Percentiles rank a stretch among this genome's conserved stretches.
Conservation (phyloP, 139 green algal genomes). For the Diplosphaera chodatii region DNA sequence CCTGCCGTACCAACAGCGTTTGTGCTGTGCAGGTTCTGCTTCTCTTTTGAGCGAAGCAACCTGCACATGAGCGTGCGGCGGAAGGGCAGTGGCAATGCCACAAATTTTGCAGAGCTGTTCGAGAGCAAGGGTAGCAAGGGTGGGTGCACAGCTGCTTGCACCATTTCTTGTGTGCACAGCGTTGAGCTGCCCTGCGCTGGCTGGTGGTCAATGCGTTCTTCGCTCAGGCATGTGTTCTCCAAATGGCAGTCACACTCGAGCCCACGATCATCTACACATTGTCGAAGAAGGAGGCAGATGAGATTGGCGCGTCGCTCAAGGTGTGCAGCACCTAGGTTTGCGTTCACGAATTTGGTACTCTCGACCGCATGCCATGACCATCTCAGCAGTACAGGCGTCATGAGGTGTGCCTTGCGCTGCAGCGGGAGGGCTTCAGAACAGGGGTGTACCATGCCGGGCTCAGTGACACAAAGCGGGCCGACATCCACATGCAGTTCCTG, state of each 20-base stretch:
- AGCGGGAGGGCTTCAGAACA: constrained; percentile 6
- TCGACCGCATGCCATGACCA: too few species aligned
- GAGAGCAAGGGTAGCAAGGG: constrained; percentile 3
- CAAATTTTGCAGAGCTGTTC: constrained; percentile 14
- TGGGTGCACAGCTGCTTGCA: too few species aligned
- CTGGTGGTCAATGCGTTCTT: background rate
- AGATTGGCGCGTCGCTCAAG: constrained; percentile 12
- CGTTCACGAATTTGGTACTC: too few species aligned
- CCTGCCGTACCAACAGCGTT: too few species aligned
- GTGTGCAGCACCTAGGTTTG: too few species aligned
- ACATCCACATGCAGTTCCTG: constrained; percentile 45
- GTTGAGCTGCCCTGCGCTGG: too few species aligned
- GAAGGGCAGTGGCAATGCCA: constrained; percentile 11
- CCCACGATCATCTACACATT: constrained; percentile 55
- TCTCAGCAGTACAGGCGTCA: too few species aligned
- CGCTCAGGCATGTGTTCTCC: background rate
- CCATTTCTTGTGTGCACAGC: too few species aligned
- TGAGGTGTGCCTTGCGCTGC: too few species aligned
- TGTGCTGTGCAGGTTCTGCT: constrained; percentile 28
- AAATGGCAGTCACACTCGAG: background rate
- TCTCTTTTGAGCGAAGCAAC: constrained; percentile 56
- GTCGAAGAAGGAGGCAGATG: constrained; percentile 19
- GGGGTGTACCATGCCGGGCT: constrained; percentile 44
- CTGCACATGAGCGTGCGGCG: constrained; percentile 34
- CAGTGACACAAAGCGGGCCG: constrained; percentile 9